Percentiles rank a stretch among this genome's conserved stretches.
Evolutionary conservation across 371 early-diverging fungal genomes (phyloP).

Genomic region (Entomophthora muscae): DNA sequence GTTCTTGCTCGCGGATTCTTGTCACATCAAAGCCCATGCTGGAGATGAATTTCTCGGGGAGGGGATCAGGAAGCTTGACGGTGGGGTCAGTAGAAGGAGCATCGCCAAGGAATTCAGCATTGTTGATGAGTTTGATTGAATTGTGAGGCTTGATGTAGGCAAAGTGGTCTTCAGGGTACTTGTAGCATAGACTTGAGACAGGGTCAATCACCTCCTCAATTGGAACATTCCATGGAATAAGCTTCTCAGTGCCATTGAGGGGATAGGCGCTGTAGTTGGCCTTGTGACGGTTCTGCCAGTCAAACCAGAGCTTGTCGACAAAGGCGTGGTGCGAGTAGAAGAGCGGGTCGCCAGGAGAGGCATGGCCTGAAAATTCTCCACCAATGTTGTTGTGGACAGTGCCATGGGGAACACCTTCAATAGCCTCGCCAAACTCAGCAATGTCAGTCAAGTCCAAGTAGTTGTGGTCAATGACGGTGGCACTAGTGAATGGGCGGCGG

Average conservation of each 20-base stretch:
- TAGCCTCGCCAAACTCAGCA: too few relatives aligned
- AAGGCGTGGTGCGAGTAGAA: conserved; percentile 38
- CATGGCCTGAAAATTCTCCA: conserved; percentile 17
- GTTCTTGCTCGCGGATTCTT: too few relatives aligned
- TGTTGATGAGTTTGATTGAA: too few relatives aligned
- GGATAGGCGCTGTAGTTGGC: not conserved
- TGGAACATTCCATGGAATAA: not conserved
- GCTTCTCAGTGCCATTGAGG: not conserved
- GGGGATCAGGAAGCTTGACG: not conserved
- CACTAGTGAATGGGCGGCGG: too few relatives aligned
- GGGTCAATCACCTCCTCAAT: too few relatives aligned
- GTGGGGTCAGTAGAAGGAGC: too few relatives aligned
- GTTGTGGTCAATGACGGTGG: too few relatives aligned
- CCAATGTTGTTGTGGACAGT: conserved; percentile 24
- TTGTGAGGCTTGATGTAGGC: not conserved
- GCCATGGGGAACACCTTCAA: conserved; percentile 25
- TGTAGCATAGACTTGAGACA: too few relatives aligned
- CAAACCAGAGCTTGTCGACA: too few relatives aligned
- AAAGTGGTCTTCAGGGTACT: not conserved
- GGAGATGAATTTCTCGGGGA: not conserved
- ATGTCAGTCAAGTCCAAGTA: conserved; percentile 10
- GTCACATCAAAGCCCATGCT: not conserved
- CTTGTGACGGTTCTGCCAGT: not conserved
- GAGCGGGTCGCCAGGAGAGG: conserved; percentile 29
- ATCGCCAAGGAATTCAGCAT: too few relatives aligned